Evolutionary conservation across 1,284 basidiomycete genomes (phyloP).

Genomic region (Prillingera fragicola): DNA sequence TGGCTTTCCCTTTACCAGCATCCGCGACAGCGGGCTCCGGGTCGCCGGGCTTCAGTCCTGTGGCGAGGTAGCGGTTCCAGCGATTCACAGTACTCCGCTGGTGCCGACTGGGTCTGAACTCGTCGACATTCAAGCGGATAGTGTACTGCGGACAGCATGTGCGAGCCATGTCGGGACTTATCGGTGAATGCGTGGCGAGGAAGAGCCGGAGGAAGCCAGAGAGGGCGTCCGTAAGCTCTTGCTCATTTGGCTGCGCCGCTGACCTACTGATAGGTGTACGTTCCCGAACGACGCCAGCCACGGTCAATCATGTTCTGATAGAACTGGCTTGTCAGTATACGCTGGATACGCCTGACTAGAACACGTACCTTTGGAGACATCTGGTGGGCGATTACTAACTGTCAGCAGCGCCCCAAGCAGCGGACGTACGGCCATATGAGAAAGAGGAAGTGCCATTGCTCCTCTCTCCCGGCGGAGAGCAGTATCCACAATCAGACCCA

Average conservation of each 20-base stretch:
- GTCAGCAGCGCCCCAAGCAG: constrained; percentile 7
- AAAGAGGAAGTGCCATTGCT: constrained; percentile 29
- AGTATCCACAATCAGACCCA: constrained; percentile 51
- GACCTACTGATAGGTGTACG: constrained; percentile 55
- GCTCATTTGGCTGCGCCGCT: not conserved
- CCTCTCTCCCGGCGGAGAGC: constrained; percentile 41
- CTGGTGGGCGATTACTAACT: constrained; percentile 19
- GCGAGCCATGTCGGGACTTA: constrained; percentile 69
- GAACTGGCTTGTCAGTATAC: constrained; percentile 26
- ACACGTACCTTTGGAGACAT: constrained; percentile 31
- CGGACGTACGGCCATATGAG: constrained; percentile 48
- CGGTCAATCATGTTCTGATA: constrained; percentile 65
- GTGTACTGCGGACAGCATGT: constrained; percentile 93
- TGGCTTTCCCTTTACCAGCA: not conserved
- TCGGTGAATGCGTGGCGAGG: constrained; percentile 9
- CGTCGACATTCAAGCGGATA: constrained; percentile 70
- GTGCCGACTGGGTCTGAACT: constrained; percentile 70
- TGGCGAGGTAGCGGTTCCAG: constrained; percentile 58
- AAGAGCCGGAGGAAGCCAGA: not conserved
- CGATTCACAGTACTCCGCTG: constrained; percentile 66
- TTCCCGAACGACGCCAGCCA: constrained; percentile 83
- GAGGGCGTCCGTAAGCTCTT: not conserved
- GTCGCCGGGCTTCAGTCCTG: constrained; percentile 8
- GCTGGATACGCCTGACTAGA: constrained; percentile 1
- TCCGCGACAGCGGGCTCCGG: not conserved